phyloP scores from a whole-genome alignment of 345 rosid genomes.

The Turritis glabra region DNA sequence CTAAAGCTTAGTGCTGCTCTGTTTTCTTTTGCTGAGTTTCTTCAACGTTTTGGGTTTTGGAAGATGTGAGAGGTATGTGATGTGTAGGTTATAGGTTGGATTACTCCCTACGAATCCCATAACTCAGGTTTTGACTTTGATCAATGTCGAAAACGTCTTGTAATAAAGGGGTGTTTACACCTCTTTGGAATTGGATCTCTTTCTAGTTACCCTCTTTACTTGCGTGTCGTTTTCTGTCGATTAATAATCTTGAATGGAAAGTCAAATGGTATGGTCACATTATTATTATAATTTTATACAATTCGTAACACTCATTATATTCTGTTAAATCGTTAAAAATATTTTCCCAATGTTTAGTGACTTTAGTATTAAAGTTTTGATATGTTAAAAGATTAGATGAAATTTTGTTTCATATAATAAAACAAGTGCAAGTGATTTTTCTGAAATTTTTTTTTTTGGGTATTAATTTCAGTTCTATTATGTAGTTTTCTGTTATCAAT shows the following conservation, averaged over 20 bases:
- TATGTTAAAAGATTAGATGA: too few relatives aligned
- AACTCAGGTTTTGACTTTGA: constrained; percentile 26
- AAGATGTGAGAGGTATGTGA: constrained; percentile 17
- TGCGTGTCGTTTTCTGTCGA: neutral
- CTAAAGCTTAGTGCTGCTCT: constrained; percentile 44
- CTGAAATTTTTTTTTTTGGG: neutral
- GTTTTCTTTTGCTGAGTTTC: constrained; percentile 21
- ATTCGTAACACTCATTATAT: too few relatives aligned
- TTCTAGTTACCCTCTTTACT: neutral
- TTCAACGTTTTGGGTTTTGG: constrained; percentile 9
- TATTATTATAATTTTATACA: too few relatives aligned
- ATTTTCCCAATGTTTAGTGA: too few relatives aligned
- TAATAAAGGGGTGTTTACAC: constrained; percentile 32
- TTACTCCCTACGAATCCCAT: neutral
- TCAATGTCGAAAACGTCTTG: constrained; percentile 18
- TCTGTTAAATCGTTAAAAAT: too few relatives aligned
- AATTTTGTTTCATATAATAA: too few relatives aligned
- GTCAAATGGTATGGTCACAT: too few relatives aligned
- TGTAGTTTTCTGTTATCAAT: neutral
- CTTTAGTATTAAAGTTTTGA: too few relatives aligned
- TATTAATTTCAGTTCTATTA: neutral
- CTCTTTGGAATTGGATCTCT: constrained; percentile 7
- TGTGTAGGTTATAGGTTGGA: constrained; percentile 27
- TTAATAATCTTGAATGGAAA: too few relatives aligned
- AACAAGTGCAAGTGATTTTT: too few relatives aligned